These are phyloP conservation scores for Lachancea fermentati DNA, from an alignment of 805 yeast species.

Conservation along the genomic window DNA sequence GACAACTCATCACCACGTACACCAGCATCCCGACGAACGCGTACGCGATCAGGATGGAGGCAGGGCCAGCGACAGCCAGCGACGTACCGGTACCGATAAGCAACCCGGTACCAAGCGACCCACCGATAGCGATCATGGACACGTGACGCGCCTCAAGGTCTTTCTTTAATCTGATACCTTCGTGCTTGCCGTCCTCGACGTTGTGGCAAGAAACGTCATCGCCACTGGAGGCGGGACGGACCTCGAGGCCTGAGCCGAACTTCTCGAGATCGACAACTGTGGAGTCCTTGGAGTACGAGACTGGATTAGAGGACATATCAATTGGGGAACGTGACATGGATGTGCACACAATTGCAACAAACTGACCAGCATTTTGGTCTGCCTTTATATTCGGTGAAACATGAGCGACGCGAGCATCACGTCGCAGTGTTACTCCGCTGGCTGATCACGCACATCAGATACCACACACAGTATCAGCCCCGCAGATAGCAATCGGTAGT, in stretches of 20 bases:
- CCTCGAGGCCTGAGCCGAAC: not conserved
- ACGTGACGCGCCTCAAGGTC: conserved; percentile 50
- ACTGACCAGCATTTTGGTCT: no score
- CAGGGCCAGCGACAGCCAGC: conserved; percentile 62
- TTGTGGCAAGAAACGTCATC: not conserved
- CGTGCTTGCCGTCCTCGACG: conserved; percentile 12
- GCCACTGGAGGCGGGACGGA: not conserved
- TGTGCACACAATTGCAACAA: no score
- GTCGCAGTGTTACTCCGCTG: no score
- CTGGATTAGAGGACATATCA: no score
- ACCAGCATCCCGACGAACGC: conserved; percentile 66
- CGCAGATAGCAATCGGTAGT: no score
- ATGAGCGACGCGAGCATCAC: no score
- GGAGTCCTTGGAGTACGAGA: no score
- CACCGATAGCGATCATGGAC: conserved; percentile 75
- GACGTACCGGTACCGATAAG: conserved; percentile 73
- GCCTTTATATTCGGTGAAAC: no score
- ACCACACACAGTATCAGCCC: no score
- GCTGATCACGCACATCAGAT: no score
- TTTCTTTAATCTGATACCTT: conserved; percentile 22
- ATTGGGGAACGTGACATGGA: no score
- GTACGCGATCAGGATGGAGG: conserved; percentile 52
- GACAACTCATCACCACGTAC: conserved; percentile 58
- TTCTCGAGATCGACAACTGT: no score
- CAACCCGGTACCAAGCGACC: conserved; percentile 78